phyloP scores from a whole-genome alignment of 495 filamentous ascomycete genomes.

The Aspergillus baeticus region DNA sequence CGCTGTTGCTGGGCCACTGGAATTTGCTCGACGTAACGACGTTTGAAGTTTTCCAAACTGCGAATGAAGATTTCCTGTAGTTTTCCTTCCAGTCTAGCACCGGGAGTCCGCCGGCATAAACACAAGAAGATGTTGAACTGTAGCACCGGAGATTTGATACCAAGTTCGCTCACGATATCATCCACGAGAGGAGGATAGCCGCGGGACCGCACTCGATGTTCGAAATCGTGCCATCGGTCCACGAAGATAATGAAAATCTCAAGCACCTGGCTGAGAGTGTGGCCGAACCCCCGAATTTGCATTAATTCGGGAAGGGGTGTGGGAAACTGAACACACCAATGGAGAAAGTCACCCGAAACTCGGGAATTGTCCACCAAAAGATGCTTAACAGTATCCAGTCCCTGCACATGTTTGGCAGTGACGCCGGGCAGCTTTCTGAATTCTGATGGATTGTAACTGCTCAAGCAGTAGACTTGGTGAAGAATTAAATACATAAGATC shows the following conservation, averaged over 20 bases:
- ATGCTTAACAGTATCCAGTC: conserved; percentile 28
- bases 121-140: conserved; percentile 61
- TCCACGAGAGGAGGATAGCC: conserved; percentile 60
- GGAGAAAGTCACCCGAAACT: conserved; percentile 34
- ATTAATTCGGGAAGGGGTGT: conserved; percentile 28
- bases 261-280: conserved; percentile 26
- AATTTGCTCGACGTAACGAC: conserved; percentile 3
- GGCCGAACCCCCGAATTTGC: conserved; percentile 21
- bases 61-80: conserved; percentile 22
- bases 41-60: conserved; percentile 18
- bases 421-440: conserved; percentile 19
- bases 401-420: conserved; percentile 17
- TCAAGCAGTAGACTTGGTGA: conserved; percentile 67
- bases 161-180: conserved; percentile 53
- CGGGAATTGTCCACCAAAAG: conserved; percentile 37
- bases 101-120: conserved; percentile 34
- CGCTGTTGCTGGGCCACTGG: conserved; percentile 8
- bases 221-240: conserved; percentile 29
- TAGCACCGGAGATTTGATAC: conserved; percentile 53
- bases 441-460: conserved; percentile 26
- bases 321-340: conserved; percentile 57
- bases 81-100: not conserved
- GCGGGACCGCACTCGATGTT: conserved; percentile 25
- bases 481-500: conserved; percentile 65
- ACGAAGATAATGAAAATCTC: conserved; percentile 36